Evolutionary conservation across 1,284 basidiomycete species (phyloP).

Genomic region (Austropuccinia psidii): DNA sequence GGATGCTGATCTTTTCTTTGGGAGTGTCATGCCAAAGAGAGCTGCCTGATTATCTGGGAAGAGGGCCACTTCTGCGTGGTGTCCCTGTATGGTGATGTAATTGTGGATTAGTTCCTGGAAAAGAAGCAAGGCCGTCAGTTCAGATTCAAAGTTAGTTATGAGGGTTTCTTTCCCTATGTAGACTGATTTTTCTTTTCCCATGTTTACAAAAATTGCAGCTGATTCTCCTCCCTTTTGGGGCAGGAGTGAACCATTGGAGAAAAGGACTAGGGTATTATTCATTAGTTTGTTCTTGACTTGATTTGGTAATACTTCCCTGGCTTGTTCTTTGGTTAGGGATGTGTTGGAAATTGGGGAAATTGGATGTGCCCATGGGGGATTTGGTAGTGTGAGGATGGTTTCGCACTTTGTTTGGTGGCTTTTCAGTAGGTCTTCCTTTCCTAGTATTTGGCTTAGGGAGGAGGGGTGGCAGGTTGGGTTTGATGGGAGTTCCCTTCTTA

Average conservation of each 20-base stretch:
- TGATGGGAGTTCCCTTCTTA: not conserved
- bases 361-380: not conserved
- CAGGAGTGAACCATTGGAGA: not conserved
- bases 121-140: too few relatives aligned
- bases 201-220: not conserved
- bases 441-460: not conserved
- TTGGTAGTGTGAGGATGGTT: not conserved
- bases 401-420: not conserved
- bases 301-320: not conserved
- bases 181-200: not conserved
- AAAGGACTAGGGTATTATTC: not conserved
- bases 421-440: not conserved
- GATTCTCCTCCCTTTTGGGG: not conserved
- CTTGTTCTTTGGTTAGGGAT: not conserved
- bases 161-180: not conserved
- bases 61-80: too few relatives aligned
- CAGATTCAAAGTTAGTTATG: not conserved
- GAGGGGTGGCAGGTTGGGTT: not conserved
- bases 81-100: too few relatives aligned
- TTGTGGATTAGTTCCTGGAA: too few relatives aligned
- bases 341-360: not conserved
- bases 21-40: too few relatives aligned
- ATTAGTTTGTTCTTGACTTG: not conserved
- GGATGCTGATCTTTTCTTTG: too few relatives aligned
- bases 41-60: too few relatives aligned